These are phyloP conservation scores for Dioszegia hungarica DNA, from an alignment of 768 basidiomycete species.

Conservation along the genomic window DNA sequence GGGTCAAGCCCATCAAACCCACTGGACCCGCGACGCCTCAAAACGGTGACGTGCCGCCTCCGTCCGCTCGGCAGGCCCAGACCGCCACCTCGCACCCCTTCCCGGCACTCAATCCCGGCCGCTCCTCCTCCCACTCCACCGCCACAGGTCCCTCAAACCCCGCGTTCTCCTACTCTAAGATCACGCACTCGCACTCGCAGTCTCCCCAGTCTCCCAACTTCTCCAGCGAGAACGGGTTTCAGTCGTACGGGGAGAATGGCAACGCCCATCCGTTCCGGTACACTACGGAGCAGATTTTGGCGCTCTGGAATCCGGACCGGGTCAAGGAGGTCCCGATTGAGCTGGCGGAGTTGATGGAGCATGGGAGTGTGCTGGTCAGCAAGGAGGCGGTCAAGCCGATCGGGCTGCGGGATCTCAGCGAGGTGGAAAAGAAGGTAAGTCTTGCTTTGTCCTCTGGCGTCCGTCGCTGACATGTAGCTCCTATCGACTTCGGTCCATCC, in stretches of 20 bases:
- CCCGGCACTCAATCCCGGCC: slow-evolving; percentile 20
- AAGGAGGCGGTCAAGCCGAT: slow-evolving; percentile 69
- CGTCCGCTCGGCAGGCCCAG: slow-evolving; percentile 9
- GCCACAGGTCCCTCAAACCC: slow-evolving; percentile 5
- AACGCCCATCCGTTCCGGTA: slow-evolving; percentile 41
- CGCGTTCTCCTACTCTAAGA: slow-evolving; percentile 34
- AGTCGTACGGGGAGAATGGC: slow-evolving; percentile 28
- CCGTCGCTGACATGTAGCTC: slow-evolving; percentile 54
- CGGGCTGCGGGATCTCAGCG: slow-evolving; percentile 70
- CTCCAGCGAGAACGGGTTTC: slow-evolving; percentile 29
- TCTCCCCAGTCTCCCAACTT: slow-evolving; percentile 29
- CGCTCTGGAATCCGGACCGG: slow-evolving; percentile 55
- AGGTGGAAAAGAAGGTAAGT: slow-evolving; percentile 81
- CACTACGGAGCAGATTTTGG: slow-evolving; percentile 39
- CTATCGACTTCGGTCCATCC: slow-evolving; percentile 79
- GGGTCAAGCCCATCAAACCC: slow-evolving; percentile 47
- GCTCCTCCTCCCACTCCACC: slow-evolving; percentile 21
- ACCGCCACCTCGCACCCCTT: slow-evolving; percentile 16
- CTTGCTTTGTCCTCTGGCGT: slow-evolving; percentile 15
- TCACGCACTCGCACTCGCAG: slow-evolving; percentile 28
- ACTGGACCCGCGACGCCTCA: slow-evolving; percentile 25
- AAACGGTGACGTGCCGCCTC: slow-evolving; percentile 9
- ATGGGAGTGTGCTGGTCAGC: slow-evolving; percentile 49
- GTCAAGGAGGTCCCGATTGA: slow-evolving; percentile 64
- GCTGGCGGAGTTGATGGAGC: slow-evolving; percentile 58